These are phyloP conservation scores for Mycena metata DNA, from an alignment of 768 basidiomycete species.

Conservation along the genomic window DNA sequence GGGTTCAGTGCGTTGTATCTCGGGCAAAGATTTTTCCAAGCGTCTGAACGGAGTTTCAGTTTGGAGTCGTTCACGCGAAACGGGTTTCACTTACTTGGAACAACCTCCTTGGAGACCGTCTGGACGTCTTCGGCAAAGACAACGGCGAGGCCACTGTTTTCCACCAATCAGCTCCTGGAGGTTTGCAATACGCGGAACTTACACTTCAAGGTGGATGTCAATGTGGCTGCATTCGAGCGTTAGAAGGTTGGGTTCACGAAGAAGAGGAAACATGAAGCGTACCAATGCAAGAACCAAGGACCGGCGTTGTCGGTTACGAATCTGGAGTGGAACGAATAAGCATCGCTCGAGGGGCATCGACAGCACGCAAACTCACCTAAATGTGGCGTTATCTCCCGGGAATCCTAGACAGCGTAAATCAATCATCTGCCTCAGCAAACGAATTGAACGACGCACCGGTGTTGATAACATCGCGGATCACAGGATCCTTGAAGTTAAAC, in stretches of 20 bases:
- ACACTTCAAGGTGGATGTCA: slow-evolving; percentile 30
- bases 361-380: slow-evolving; percentile 3
- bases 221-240: slow-evolving; percentile 13
- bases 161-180: background rate
- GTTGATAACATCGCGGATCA: slow-evolving; percentile 32
- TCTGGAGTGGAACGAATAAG: slow-evolving; percentile 2
- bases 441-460: slow-evolving; percentile 7
- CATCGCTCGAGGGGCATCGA: background rate
- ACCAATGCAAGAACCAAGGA: slow-evolving; percentile 36
- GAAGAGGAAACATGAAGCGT: background rate
- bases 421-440: background rate
- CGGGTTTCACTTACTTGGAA: slow-evolving; percentile 6
- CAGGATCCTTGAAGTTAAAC: slow-evolving; percentile 57
- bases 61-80: background rate
- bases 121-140: slow-evolving; percentile 17
- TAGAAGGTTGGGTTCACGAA: background rate
- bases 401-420: background rate
- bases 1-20: slow-evolving; percentile 14
- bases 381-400: slow-evolving; percentile 29
- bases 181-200: background rate
- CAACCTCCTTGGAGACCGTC: slow-evolving; percentile 10
- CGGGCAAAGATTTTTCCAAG: slow-evolving; percentile 31
- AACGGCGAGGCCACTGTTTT: slow-evolving; percentile 17
- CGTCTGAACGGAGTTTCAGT: background rate
- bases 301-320: slow-evolving; percentile 36